A percentile compares a stretch with the other conserved stretches of the same genome.
Conservation (phyloP, 129 eudicot genomes). For the Cynara cardunculus region DNA sequence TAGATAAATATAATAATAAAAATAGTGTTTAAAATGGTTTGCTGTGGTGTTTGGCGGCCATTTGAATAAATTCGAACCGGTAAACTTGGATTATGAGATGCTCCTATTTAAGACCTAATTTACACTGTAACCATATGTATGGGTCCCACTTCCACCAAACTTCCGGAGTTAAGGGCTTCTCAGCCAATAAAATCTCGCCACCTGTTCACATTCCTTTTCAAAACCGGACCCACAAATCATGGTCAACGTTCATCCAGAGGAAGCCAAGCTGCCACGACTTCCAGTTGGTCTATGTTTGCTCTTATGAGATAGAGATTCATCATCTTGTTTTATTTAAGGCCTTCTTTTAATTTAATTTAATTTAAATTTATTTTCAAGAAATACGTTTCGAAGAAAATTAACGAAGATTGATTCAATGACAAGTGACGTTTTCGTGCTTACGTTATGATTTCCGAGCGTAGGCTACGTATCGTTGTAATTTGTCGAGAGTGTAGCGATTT, state of each 20-base stretch:
- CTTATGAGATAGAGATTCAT: background rate
- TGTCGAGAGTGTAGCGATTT: background rate
- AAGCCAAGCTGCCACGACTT: background rate
- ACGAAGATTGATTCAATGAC: background rate
- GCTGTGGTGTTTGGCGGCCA: background rate
- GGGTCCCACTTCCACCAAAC: background rate
- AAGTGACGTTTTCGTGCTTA: background rate
- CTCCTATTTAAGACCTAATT: background rate
- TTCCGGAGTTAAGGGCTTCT: background rate
- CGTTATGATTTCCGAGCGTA: background rate
- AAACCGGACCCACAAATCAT: background rate
- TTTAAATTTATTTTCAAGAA: background rate
- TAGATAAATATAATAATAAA: too few species aligned
- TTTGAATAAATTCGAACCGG: background rate
- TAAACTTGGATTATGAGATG: background rate
- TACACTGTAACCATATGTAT: background rate
- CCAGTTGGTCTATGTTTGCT: background rate
- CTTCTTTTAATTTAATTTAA: background rate
- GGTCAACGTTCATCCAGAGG: background rate
- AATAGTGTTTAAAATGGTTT: background rate
- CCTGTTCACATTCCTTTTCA: background rate
- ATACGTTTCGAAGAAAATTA: background rate
- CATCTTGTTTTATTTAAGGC: background rate
- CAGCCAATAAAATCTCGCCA: background rate
- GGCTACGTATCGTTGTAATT: background rate